phyloP scores from a whole-genome alignment of 257 asterid genomes.

The Plantago ovata region DNA sequence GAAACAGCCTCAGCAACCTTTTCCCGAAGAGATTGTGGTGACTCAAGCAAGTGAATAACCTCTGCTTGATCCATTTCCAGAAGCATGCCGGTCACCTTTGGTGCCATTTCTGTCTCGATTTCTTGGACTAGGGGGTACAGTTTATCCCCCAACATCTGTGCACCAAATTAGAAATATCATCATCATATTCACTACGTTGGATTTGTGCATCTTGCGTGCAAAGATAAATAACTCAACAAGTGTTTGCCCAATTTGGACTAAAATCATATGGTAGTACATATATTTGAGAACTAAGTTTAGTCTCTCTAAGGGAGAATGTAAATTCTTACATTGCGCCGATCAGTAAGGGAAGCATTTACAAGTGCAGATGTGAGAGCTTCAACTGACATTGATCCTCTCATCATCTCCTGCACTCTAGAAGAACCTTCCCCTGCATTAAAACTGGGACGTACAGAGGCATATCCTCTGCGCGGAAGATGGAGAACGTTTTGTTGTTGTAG shows the following conservation, averaged over 20 bases:
- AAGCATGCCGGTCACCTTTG: conserved; percentile 52
- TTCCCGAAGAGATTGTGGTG: conserved; percentile 46
- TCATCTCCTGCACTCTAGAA: conserved; percentile 32
- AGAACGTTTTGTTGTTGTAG: conserved; percentile 36
- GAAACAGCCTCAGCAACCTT: conserved; percentile 42
- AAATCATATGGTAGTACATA: too few species aligned
- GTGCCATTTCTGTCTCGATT: conserved; percentile 49
- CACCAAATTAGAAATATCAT: not conserved
- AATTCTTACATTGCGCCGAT: conserved; percentile 45
- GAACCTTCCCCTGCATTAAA: conserved; percentile 26
- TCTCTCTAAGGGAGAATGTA: too few species aligned
- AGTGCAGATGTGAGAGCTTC: conserved; percentile 54
- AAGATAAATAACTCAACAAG: not conserved
- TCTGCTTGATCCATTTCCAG: conserved; percentile 57
- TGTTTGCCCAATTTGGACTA: not conserved
- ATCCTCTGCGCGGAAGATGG: conserved; percentile 35
- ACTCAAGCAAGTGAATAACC: conserved; percentile 50
- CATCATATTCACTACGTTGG: too few species aligned
- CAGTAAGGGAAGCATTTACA: conserved; percentile 47
- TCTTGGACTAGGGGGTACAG: conserved; percentile 50
- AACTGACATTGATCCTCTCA: conserved; percentile 34
- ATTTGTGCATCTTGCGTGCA: too few species aligned
- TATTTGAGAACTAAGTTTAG: too few species aligned
- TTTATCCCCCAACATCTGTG: conserved; percentile 53
- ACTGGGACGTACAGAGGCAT: too few species aligned